Evolutionary conservation across 1,284 basidiomycete species (phyloP).

Genomic region (Omphalotus olearius): DNA sequence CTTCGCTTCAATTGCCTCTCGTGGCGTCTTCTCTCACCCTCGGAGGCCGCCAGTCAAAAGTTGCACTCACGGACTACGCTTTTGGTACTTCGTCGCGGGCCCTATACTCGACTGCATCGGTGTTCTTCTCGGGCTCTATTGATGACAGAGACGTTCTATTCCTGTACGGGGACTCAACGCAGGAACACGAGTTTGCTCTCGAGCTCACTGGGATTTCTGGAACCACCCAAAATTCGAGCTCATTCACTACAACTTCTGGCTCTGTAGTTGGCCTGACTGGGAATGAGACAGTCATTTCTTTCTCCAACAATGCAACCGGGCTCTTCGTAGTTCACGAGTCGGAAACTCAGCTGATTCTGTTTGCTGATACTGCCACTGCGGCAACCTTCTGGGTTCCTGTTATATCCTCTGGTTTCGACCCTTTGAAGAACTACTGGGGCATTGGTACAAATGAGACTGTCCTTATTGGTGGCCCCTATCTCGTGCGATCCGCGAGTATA

Average conservation of each 20-base stretch:
- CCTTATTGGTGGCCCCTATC: not conserved
- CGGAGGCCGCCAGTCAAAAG: conserved; percentile 65
- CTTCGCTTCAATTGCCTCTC: conserved; percentile 46
- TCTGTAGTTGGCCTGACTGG: conserved; percentile 18
- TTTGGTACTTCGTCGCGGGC: conserved; percentile 51
- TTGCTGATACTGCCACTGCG: conserved; percentile 57
- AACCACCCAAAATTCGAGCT: conserved; percentile 20
- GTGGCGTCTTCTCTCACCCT: conserved; percentile 50
- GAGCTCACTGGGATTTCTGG: conserved; percentile 41
- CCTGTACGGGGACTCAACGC: conserved; percentile 54
- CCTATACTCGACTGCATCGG: conserved; percentile 62
- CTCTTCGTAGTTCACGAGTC: conserved; percentile 64
- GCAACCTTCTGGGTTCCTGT: conserved; percentile 47
- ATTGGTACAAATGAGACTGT: conserved; percentile 47
- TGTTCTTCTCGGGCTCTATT: conserved; percentile 67
- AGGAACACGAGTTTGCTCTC: conserved; percentile 57
- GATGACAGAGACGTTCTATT: conserved; percentile 65
- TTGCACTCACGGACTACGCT: conserved; percentile 61
- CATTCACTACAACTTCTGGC: not conserved
- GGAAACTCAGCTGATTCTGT: conserved; percentile 59
- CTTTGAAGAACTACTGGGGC: conserved; percentile 41
- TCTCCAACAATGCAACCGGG: conserved; percentile 52
- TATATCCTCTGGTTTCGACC: conserved; percentile 25
- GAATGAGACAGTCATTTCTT: conserved; percentile 34
- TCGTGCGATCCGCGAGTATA: conserved; percentile 30